Conservation (phyloP, 768 basidiomycete species). For the Tylopilus vinaceipallidus region DNA sequence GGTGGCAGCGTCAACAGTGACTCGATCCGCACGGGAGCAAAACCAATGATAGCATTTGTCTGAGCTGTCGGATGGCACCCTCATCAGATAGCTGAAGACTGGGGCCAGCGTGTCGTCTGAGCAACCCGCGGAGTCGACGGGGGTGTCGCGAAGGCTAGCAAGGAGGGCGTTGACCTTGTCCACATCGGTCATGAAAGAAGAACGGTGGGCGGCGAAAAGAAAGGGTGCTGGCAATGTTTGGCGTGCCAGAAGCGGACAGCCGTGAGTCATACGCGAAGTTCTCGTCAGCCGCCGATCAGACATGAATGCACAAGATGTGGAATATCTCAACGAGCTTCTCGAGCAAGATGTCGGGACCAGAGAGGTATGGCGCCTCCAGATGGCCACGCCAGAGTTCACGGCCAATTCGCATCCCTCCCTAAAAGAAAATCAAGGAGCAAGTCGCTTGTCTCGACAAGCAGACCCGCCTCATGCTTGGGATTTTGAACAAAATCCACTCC, state of each 20-base stretch:
- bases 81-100: slow-evolving; percentile 56
- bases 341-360: slow-evolving; percentile 61
- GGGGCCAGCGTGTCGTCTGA: slow-evolving; percentile 47
- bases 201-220: not conserved
- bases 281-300: slow-evolving; percentile 4
- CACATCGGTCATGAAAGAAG: slow-evolving; percentile 28
- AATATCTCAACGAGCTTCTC: slow-evolving; percentile 55
- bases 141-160: slow-evolving; percentile 52
- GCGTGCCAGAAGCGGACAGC: slow-evolving; percentile 15
- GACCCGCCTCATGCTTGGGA: slow-evolving; percentile 66
- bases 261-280: not conserved
- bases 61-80: slow-evolving; percentile 35
- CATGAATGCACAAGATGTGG: slow-evolving; percentile 59
- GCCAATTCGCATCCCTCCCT: slow-evolving; percentile 1
- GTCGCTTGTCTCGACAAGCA: slow-evolving; percentile 75
- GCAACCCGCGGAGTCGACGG: slow-evolving; percentile 49
- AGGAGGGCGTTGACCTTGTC: slow-evolving; percentile 50
- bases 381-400: not conserved
- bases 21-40: slow-evolving; percentile 57
- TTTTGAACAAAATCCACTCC: slow-evolving; percentile 78
- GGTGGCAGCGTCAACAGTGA: slow-evolving; percentile 65
- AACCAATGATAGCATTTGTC: slow-evolving; percentile 71
- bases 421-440: slow-evolving; percentile 78
- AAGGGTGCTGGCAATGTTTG: not conserved
- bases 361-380: slow-evolving; percentile 47